Evolutionary conservation across 176 grass and related monocot species (phyloP).

Genomic region (Carex myosuroides): DNA sequence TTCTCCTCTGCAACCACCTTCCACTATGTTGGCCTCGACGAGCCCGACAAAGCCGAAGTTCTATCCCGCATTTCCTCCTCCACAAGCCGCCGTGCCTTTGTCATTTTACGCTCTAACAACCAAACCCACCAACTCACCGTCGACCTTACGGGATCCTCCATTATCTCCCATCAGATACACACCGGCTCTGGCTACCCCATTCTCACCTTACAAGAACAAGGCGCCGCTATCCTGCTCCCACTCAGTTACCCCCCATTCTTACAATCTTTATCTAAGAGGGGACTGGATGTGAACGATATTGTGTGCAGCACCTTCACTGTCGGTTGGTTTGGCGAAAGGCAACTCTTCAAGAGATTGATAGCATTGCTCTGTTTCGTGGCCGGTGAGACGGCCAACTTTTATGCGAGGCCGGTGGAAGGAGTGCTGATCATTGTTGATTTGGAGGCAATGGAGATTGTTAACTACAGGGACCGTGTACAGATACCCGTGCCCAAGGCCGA

Average conservation of each 20-base stretch:
- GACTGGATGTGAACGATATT: conserved; percentile 38
- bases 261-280: conserved; percentile 31
- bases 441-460: conserved; percentile 60
- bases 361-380: conserved; percentile 44
- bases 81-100: conserved; percentile 27
- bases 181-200: conserved; percentile 35
- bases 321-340: conserved; percentile 48
- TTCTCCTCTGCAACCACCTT: conserved; percentile 31
- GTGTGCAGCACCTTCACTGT: conserved; percentile 35
- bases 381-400: conserved; percentile 48
- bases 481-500: conserved; percentile 46
- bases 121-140: conserved; percentile 50
- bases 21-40: conserved; percentile 84
- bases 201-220: conserved; percentile 43
- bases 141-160: conserved; percentile 2
- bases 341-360: conserved; percentile 20
- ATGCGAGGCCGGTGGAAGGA: conserved; percentile 53
- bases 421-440: conserved; percentile 57
- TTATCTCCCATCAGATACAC: conserved; percentile 37
- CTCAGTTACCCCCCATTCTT: conserved; percentile 40
- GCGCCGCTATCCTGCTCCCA: conserved; percentile 29
- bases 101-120: conserved; percentile 36
- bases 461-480: conserved; percentile 33
- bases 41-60: conserved; percentile 54
- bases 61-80: not conserved